Conservation (phyloP, 1,139 yeast species). For the Hanseniaspora sp. region DNA sequence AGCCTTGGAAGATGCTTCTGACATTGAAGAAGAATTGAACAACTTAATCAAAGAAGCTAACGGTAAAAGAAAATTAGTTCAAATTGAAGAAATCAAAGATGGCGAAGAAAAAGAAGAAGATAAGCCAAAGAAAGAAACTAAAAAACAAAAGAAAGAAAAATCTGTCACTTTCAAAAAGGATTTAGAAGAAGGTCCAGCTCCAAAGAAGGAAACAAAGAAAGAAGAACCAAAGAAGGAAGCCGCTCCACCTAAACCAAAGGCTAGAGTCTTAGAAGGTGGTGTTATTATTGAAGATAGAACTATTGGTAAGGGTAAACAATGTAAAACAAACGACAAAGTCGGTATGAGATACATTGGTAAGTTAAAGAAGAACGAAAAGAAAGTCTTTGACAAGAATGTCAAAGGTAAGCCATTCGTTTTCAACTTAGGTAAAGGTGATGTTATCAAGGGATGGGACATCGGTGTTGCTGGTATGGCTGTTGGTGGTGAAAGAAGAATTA, state of each 20-base stretch:
- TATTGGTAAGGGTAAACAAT: conserved; percentile 74
- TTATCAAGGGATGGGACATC: conserved; percentile 95
- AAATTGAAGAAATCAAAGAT: conserved; percentile 36
- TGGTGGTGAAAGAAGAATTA: conserved; percentile 97
- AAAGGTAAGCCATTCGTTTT: conserved; percentile 91
- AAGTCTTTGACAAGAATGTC: conserved; percentile 88
- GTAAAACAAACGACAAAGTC: conserved; percentile 81
- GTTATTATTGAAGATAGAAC: conserved; percentile 87
- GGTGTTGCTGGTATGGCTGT: conserved; percentile 98
- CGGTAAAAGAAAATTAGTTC: conserved; percentile 31
- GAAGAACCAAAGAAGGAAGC: conserved; percentile 20
- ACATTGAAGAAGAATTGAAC: conserved; percentile 36
- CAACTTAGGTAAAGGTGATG: conserved; percentile 92
- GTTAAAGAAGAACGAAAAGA: conserved; percentile 73
- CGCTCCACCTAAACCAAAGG: conserved; percentile 19
- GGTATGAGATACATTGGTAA: conserved; percentile 97
- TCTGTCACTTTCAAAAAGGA: conserved; percentile 80
- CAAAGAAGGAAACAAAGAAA: conserved; percentile 17
- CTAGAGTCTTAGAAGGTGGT: conserved; percentile 81
- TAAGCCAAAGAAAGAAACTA: conserved; percentile 24
- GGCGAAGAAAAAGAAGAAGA: conserved; percentile 32
- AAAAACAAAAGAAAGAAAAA: conserved; percentile 37
- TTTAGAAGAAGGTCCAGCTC: conserved; percentile 85
- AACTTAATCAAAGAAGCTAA: conserved; percentile 34
- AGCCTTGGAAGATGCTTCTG: conserved; percentile 56